A percentile compares a stretch with the other conserved stretches of the same genome.
These are phyloP conservation scores for Penicillium bialowiezense DNA, from an alignment of 495 filamentous ascomycete species.

Conservation along the genomic window DNA sequence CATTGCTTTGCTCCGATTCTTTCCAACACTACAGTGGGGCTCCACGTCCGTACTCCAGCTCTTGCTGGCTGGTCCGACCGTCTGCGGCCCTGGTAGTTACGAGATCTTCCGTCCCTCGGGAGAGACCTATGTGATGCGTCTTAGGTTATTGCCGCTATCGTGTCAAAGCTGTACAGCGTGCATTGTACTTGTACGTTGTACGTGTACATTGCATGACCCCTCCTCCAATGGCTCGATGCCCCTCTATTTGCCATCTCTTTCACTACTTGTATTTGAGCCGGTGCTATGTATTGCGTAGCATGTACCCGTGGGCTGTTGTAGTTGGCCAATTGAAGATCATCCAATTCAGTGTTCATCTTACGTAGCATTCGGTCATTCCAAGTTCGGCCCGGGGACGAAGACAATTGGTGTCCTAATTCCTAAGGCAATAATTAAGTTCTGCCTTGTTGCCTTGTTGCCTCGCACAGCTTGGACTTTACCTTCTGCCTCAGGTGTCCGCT, in stretches of 20 bases:
- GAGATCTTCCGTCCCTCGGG: constrained; percentile 47
- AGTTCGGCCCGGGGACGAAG: background rate
- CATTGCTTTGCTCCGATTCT: constrained; percentile 38
- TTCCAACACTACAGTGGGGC: constrained; percentile 44
- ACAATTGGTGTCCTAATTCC: background rate
- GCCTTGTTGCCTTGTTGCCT: constrained; percentile 10
- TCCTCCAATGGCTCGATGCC: background rate
- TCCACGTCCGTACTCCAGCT: constrained; percentile 22
- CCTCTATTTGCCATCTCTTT: background rate
- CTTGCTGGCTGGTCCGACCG: constrained; percentile 33
- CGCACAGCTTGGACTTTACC: background rate
- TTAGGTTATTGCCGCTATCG: too few species aligned
- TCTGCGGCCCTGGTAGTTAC: constrained; percentile 30
- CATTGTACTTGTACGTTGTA: background rate
- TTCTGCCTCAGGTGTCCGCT: background rate
- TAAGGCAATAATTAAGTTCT: too few species aligned
- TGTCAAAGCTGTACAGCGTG: too few species aligned
- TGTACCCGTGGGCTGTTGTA: too few species aligned
- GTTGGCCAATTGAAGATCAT: background rate
- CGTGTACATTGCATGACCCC: background rate
- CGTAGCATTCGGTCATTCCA: background rate
- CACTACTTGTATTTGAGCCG: background rate
- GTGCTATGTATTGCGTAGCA: background rate
- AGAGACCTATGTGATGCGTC: constrained; percentile 17
- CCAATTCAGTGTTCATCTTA: constrained; percentile 4